Conservation (phyloP, 2,329 filamentous ascomycete genomes). For the Sporothrix protearum region DNA sequence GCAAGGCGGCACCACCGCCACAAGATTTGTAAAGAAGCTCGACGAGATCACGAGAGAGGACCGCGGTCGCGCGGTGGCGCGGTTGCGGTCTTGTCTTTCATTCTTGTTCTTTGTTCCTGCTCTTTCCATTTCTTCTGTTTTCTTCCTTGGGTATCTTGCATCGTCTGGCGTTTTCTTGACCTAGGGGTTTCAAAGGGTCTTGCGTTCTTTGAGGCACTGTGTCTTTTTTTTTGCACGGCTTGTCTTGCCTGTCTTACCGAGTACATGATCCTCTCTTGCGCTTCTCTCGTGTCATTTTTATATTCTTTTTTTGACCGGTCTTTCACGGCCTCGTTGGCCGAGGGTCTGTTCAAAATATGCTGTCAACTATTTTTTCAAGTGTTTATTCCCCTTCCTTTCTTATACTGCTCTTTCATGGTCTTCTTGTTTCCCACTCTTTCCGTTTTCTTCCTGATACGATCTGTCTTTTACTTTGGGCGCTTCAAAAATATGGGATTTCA, state of each 20-base stretch:
- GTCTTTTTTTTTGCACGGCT: not conserved
- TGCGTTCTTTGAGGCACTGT: not conserved
- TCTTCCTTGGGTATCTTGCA: slow-evolving; percentile 13
- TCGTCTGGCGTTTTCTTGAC: slow-evolving; percentile 23
- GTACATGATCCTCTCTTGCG: not conserved
- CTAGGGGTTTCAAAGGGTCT: not conserved
- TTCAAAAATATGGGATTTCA: not conserved
- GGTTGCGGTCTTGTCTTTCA: not conserved
- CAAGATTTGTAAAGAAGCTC: slow-evolving; percentile 28
- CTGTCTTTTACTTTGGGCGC: not conserved
- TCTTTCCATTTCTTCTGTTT: not conserved
- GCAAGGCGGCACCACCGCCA: slow-evolving; percentile 42
- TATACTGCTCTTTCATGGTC: not conserved
- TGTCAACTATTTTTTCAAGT: not conserved
- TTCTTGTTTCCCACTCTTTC: not conserved
- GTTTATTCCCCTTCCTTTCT: slow-evolving; percentile 1
- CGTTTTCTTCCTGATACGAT: not conserved
- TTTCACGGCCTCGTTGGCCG: not conserved
- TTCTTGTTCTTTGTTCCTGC: not conserved
- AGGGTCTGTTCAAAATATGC: not conserved
- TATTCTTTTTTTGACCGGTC: not conserved
- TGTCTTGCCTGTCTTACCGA: not conserved
- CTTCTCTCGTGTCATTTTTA: not conserved
- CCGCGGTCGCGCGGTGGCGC: not conserved
- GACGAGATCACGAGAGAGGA: no score